Conservation (phyloP, 208 protist species). For the Blastocrithidia nonstop region DNA sequence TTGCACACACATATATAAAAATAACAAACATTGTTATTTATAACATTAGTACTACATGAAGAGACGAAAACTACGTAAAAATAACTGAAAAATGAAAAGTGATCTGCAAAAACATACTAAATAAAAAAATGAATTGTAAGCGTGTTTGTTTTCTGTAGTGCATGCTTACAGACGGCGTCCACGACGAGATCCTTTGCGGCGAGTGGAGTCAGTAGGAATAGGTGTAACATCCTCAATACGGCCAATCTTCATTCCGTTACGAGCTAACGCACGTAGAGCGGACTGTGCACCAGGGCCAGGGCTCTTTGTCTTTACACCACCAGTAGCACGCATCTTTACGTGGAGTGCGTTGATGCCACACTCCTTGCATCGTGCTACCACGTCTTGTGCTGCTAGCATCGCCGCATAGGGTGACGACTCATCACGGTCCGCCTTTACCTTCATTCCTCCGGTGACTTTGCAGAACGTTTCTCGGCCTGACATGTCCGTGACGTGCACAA, state of each 20-base stretch:
- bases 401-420: conserved; percentile 99
- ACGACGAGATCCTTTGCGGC: conserved; percentile 97
- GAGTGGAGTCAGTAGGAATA: conserved; percentile 98
- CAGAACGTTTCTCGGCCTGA: conserved; percentile 96
- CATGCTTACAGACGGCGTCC: conserved; percentile 62
- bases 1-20: neutral
- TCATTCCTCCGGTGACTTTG: conserved; percentile 95
- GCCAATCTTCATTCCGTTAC: conserved; percentile 98
- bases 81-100: too few species aligned
- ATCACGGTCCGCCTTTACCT: conserved; percentile 99
- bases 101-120: neutral
- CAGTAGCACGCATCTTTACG: conserved; percentile 99
- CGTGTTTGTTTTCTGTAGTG: neutral
- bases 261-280: conserved; percentile 98
- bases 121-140: neutral
- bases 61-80: too few species aligned
- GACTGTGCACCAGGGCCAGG: conserved; percentile 98
- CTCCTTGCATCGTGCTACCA: conserved; percentile 94
- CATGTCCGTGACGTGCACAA: conserved; percentile 99
- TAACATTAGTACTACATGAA: too few species aligned
- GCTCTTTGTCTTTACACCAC: conserved; percentile 97
- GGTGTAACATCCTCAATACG: conserved; percentile 99
- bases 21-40: neutral
- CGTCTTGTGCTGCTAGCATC: conserved; percentile 99
- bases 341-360: conserved; percentile 98